A percentile compares a stretch with the other conserved stretches of the same genome.
Conservation (phyloP, 352 stramenopile genomes). For the Globisporangium iwayamae region DNA sequence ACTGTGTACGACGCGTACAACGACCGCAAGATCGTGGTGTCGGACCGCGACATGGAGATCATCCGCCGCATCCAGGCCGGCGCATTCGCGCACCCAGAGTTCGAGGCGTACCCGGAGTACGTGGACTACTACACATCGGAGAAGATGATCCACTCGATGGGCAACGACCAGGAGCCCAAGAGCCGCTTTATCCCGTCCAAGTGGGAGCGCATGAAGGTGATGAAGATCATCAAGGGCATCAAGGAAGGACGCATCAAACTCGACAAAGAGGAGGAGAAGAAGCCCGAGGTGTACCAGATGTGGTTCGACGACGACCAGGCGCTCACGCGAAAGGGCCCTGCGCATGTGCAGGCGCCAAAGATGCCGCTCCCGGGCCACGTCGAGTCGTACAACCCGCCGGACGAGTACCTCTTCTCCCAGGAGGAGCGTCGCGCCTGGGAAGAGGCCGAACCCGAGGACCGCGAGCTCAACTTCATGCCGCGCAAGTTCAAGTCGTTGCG, state of each 20-base stretch:
- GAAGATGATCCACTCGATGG: slow-evolving; percentile 86
- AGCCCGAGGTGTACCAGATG: slow-evolving; percentile 89
- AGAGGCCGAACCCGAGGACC: slow-evolving; percentile 93
- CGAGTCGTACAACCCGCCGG: slow-evolving; percentile 98
- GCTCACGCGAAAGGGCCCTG: slow-evolving; percentile 89
- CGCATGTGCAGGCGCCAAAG: slow-evolving; percentile 97
- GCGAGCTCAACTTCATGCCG: slow-evolving; percentile 96
- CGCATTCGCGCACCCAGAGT: slow-evolving; percentile 90
- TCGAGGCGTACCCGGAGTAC: slow-evolving; percentile 90
- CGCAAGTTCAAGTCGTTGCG: slow-evolving; percentile 96
- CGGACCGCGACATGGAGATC: slow-evolving; percentile 96
- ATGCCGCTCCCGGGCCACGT: slow-evolving; percentile 96
- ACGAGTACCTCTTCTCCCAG: slow-evolving; percentile 98
- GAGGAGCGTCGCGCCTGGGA: slow-evolving; percentile 96
- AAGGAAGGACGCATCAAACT: slow-evolving; percentile 94
- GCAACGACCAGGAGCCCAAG: slow-evolving; percentile 89
- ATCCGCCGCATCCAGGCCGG: slow-evolving; percentile 96
- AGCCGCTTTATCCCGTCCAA: slow-evolving; percentile 94
- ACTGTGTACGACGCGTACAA: slow-evolving; percentile 99
- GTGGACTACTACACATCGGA: slow-evolving; percentile 88
- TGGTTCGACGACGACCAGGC: slow-evolving; percentile 91
- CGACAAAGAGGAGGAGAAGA: slow-evolving; percentile 90
- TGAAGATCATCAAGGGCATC: slow-evolving; percentile 96
- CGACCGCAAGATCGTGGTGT: slow-evolving; percentile 96
- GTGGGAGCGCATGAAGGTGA: slow-evolving; percentile 97